Conservation (phyloP, 2,329 filamentous ascomycete genomes). For the Penicillium sp. region DNA sequence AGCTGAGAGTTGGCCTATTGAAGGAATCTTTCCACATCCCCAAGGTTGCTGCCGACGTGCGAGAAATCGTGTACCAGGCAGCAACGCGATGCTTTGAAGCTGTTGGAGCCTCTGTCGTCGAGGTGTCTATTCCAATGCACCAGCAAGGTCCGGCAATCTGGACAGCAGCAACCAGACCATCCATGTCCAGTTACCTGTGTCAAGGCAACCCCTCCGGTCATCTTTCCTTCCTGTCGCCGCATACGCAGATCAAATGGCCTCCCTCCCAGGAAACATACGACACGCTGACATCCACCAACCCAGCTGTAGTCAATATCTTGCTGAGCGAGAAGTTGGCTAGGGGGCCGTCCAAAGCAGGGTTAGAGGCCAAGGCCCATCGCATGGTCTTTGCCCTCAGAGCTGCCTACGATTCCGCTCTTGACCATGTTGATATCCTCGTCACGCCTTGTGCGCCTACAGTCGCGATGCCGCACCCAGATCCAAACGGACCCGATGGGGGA, state of each 20-base stretch:
- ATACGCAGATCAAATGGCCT: conserved; percentile 35
- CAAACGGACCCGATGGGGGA: conserved; percentile 16
- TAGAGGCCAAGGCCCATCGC: conserved; percentile 49
- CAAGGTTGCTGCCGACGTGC: conserved; percentile 43
- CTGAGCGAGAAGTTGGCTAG: conserved; percentile 40
- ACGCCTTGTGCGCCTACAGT: conserved; percentile 51
- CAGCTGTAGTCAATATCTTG: conserved; percentile 48
- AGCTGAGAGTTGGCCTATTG: conserved; percentile 49
- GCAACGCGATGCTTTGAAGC: conserved; percentile 40
- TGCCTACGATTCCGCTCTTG: conserved; percentile 49
- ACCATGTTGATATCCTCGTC: conserved; percentile 50
- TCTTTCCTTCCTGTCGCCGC: conserved; percentile 34
- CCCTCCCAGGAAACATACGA: conserved; percentile 47
- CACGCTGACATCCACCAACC: conserved; percentile 45
- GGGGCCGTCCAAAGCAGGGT: conserved; percentile 27
- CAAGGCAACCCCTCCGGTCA: conserved; percentile 33
- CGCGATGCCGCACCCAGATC: conserved; percentile 44
- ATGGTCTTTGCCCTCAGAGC: conserved; percentile 50
- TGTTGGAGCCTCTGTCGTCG: conserved; percentile 47
- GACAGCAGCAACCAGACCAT: conserved; percentile 42
- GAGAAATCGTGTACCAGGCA: conserved; percentile 37
- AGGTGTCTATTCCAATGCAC: conserved; percentile 52
- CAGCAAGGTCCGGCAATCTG: conserved; percentile 47
- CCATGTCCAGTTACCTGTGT: conserved; percentile 36
- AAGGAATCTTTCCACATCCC: conserved; percentile 45